phyloP scores from a whole-genome alignment of 176 grass and related monocot genomes.

The Aechmea fasciata region DNA sequence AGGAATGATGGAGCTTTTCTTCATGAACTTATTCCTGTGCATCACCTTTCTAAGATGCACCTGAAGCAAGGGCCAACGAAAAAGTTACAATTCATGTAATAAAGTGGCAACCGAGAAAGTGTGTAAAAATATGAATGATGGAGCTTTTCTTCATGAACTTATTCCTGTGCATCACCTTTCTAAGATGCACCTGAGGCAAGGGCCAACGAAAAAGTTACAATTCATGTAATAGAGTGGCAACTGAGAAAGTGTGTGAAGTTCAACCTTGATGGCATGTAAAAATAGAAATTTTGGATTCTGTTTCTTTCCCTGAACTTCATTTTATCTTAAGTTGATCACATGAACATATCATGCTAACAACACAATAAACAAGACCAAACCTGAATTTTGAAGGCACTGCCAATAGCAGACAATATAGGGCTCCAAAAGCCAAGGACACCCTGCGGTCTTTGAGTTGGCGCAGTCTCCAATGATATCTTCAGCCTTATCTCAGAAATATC shows the following conservation, averaged over 20 bases:
- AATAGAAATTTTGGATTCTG: background rate
- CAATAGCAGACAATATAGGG: constrained; percentile 83
- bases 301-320: background rate
- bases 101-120: background rate
- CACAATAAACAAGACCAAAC: constrained; percentile 6
- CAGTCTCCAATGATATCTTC: constrained; percentile 94
- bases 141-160: constrained; percentile 78
- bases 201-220: background rate
- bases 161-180: constrained; percentile 79
- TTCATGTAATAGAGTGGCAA: constrained; percentile 2
- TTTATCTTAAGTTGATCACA: background rate
- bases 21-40: constrained; percentile 75
- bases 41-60: constrained; percentile 88
- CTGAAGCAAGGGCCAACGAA: constrained; percentile 30
- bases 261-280: background rate
- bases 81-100: background rate
- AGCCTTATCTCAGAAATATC: constrained; percentile 92
- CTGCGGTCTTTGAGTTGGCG: constrained; percentile 79
- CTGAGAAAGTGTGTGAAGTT: background rate
- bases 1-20: constrained; percentile 69
- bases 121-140: constrained; percentile 30
- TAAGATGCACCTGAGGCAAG: constrained; percentile 69
- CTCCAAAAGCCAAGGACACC: constrained; percentile 96
- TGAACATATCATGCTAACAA: background rate
- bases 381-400: constrained; percentile 98